Evolutionary conservation across 1,284 basidiomycete genomes (phyloP).

Genomic region (Cryptococcus sp.): DNA sequence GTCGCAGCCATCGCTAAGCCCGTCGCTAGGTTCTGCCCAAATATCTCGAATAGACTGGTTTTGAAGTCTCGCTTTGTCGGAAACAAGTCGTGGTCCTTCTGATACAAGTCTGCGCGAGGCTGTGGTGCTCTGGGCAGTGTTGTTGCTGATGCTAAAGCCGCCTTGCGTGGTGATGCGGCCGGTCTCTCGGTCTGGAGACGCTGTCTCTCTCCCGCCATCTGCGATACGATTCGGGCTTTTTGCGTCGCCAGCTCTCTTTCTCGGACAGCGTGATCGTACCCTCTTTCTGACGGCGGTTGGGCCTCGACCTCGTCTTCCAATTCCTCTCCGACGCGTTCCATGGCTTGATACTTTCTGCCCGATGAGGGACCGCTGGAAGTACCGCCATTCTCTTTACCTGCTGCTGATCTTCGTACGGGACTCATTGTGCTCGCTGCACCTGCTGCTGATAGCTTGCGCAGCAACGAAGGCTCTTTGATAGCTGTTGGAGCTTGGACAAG

Average conservation of each 20-base stretch:
- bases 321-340: conserved; percentile 62
- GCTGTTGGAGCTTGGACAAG: conserved; percentile 66
- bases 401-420: conserved; percentile 45
- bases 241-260: conserved; percentile 66
- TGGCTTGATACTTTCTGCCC: conserved; percentile 41
- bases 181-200: conserved; percentile 7
- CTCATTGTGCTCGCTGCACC: conserved; percentile 47
- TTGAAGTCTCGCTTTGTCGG: conserved; percentile 31
- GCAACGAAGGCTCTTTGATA: conserved; percentile 60
- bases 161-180: conserved; percentile 15
- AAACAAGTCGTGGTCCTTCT: conserved; percentile 38
- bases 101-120: conserved; percentile 2
- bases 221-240: conserved; percentile 83
- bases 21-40: conserved; percentile 64
- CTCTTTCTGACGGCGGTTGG: conserved; percentile 13
- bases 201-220: conserved; percentile 64
- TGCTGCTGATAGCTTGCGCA: conserved; percentile 58
- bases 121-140: conserved; percentile 18
- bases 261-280: conserved; percentile 31
- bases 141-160: conserved; percentile 21
- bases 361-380: conserved; percentile 18
- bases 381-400: conserved; percentile 18
- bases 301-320: conserved; percentile 56
- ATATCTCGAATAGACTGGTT: conserved; percentile 52
- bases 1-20: conserved; percentile 68